Base-by-base conservation (phyloP, 2,329 filamentous ascomycete genomes). In the Diplodia sapinea region DNA sequence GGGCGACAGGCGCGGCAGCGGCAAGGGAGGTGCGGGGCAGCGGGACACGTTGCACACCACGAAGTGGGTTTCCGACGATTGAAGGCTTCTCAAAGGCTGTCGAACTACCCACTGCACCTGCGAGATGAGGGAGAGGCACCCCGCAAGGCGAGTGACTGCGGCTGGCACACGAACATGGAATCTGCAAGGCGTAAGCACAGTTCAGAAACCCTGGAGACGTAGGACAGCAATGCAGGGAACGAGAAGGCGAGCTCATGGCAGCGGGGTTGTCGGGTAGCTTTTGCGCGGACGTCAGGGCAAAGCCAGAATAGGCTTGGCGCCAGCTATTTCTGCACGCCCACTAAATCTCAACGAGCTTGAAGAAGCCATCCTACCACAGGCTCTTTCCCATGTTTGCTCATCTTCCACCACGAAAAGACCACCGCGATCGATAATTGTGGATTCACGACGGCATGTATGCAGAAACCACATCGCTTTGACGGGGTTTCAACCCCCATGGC, bases 251-350 rank as follows among this genome's bases (percentile, higher is more conserved):
- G 15, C 17, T 17, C 40, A 43, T 43, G 3, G 40, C 40, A 43
- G 15, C 33, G 52, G 15, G 8, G 52, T 17, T 55, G 52, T 55
- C 52, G 52, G 52, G 31, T 36, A 55, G n/a, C 31, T n/a, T 31
- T 20, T n/a, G 52, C 29, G 52, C 52, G 52, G 52, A 55, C 4
- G 29, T 43, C 40, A 26, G 26, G 26, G 3, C 26, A 26, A 26
- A 12, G 29, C 15, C 20, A 13, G 6, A 55, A 33, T 33, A 33
- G 31, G 31, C 15, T 31, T n/a, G 17, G 29, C n/a, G 31, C 31
- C 31, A 33, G 8, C 31, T 9, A 33, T 33, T 9, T 33, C 31
- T 33, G 31, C 31, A 33, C 6, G 8, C 6, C 31, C 26, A 3
- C 26, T 26, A 33, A 33, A 33, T 33, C 31, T 33, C 29, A 17